Evolutionary conservation across 495 filamentous ascomycete species (phyloP), one percentile per base, ranked within the genome.

Genomic region (Talaromyces proteolyticus): DNA sequence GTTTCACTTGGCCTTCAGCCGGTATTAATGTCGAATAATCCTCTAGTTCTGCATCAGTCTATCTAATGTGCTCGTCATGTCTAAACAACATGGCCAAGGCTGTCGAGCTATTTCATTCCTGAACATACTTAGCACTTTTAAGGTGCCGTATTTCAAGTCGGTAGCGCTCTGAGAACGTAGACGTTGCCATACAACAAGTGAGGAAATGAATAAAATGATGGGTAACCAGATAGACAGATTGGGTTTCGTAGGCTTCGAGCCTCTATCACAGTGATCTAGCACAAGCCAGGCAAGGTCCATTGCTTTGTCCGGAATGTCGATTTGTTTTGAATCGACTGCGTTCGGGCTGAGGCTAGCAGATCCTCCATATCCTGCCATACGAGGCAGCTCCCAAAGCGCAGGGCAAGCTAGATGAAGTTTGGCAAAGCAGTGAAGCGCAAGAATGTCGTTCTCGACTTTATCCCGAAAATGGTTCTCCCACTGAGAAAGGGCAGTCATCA

Each of bases 241-340:
- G 2, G 38, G 38, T 20, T 17, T 41, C 8, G 38, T 17, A 41
- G 38, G 18, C n/a, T 41, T 41, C 11, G 38, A 41, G 8, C 38
- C 16, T 41, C 16, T 41, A 41, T 41, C 38, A 41, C 38, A 41
- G 16, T 41, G 18, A 41, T 41, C 38, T 18, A 41, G 16, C 10
- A 41, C 38, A 41, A 41, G 38, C 38, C 38, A 41, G 38, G 38
- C 38, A 41, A 41, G 38, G 16, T 41, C 38, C 38, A 41, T 41
- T 41, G 38, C 38, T 41, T 41, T 41, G 38, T 41, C 38, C 18
- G 38, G 16, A 41, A 41, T 17, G 10, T 41, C 38, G 6, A 41
- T 41, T 20, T 41, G 10, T 16, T 18, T 16, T 41, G 38, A 41
- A 10, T 41, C 38, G 6, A 41, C 16, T 41, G 10, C 10, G 16